Percentiles rank a stretch among this genome's conserved stretches.
These are phyloP conservation scores for Teunomyces panamensis DNA, from an alignment of 805 yeast genomes.

Conservation along the genomic window DNA sequence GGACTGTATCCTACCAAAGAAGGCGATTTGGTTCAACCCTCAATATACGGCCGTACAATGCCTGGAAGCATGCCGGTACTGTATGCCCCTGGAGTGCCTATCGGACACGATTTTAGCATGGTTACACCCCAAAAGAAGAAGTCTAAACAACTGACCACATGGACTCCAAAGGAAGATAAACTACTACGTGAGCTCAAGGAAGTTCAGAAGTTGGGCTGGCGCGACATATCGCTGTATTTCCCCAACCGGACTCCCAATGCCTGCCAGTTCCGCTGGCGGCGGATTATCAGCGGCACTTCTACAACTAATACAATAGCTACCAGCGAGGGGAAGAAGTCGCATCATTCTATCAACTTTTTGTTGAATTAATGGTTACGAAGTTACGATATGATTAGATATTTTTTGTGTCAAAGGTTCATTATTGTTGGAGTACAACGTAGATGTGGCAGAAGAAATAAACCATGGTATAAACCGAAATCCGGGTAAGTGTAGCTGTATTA, in stretches of 20 bases:
- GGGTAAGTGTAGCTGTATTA: no score
- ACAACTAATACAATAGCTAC: neutral
- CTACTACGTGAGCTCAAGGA: slow-evolving; percentile 75
- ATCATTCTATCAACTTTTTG: slow-evolving; percentile 28
- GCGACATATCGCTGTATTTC: slow-evolving; percentile 78
- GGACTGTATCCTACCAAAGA: neutral
- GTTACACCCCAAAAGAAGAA: slow-evolving; percentile 14
- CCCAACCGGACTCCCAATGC: slow-evolving; percentile 74
- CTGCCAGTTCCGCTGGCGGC: slow-evolving; percentile 69
- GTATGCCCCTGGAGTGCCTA: slow-evolving; percentile 2
- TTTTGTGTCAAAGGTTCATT: neutral
- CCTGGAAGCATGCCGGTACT: neutral
- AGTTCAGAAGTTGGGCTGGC: slow-evolving; percentile 83
- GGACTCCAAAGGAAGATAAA: slow-evolving; percentile 79
- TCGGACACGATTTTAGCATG: slow-evolving; percentile 1
- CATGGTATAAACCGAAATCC: no score
- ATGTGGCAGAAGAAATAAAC: no score
- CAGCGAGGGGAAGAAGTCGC: slow-evolving; percentile 16
- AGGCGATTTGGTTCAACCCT: neutral
- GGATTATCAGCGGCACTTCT: slow-evolving; percentile 44
- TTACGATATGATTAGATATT: neutral
- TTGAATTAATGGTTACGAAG: slow-evolving; percentile 16
- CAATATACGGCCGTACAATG: neutral
- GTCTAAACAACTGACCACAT: slow-evolving; percentile 44
- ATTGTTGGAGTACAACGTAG: no score